phyloP scores from a whole-genome alignment of 1,284 basidiomycete species.

The Trichosporon coremiiforme region DNA sequence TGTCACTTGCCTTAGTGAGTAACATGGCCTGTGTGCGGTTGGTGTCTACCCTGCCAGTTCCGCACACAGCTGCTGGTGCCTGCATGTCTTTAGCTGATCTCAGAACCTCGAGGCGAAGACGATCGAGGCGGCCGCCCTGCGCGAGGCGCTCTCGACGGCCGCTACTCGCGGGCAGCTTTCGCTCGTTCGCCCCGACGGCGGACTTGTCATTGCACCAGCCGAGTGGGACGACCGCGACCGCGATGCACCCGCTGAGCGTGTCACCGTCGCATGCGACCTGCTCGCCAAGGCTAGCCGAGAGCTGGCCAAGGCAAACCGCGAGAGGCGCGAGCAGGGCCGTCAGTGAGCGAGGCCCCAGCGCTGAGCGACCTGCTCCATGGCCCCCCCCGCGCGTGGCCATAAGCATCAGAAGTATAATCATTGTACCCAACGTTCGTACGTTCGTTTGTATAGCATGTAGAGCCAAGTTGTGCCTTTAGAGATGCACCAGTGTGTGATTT shows the following conservation, averaged over 20 bases:
- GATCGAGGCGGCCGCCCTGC: slow-evolving; percentile 40
- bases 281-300: slow-evolving; percentile 32
- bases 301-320: slow-evolving; percentile 15
- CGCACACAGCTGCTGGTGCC: background rate
- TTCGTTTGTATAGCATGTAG: slow-evolving; percentile 13
- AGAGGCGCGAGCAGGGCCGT: slow-evolving; percentile 7
- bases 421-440: background rate
- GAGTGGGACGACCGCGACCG: slow-evolving; percentile 30
- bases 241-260: slow-evolving; percentile 20
- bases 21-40: background rate
- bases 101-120: slow-evolving; percentile 40
- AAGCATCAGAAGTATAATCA: slow-evolving; percentile 14
- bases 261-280: slow-evolving; percentile 30
- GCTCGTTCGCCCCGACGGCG: slow-evolving; percentile 31
- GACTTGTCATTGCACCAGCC: slow-evolving; percentile 30
- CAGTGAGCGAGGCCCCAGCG: too few relatives aligned
- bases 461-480: slow-evolving; percentile 12
- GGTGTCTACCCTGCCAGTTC: too few relatives aligned
- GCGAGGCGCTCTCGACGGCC: slow-evolving; percentile 32
- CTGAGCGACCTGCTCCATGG: too few relatives aligned
- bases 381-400: too few relatives aligned
- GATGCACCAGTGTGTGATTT: background rate
- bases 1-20: slow-evolving; percentile 45
- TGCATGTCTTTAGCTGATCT: background rate
- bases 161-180: slow-evolving; percentile 24